Conservation (phyloP, 2,329 filamentous ascomycete genomes). For the Aureobasidium subglaciale region DNA sequence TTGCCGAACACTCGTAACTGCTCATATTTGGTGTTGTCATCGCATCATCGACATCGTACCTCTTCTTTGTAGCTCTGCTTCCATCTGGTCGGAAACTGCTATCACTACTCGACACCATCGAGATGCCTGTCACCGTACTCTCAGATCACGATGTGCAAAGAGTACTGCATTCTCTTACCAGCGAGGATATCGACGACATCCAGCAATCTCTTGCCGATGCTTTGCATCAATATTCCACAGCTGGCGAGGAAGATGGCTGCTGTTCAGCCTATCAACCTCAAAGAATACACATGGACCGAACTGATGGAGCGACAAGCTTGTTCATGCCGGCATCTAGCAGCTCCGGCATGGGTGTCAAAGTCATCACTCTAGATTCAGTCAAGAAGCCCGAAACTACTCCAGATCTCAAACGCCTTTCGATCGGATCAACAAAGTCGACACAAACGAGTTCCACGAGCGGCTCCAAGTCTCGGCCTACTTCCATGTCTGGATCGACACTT, state of each 20-base stretch:
- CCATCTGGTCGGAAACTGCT: too few relatives aligned
- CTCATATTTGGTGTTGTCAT: neutral
- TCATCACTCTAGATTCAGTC: constrained; percentile 47
- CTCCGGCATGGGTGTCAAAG: constrained; percentile 56
- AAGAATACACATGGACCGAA: constrained; percentile 53
- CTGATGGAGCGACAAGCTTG: constrained; percentile 55
- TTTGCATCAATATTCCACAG: constrained; percentile 58
- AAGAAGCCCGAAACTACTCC: constrained; percentile 17
- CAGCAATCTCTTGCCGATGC: constrained; percentile 53
- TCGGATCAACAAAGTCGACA: constrained; percentile 10
- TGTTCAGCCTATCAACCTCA: constrained; percentile 55
- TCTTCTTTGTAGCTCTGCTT: too few relatives aligned
- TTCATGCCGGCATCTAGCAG: constrained; percentile 61
- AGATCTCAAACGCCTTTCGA: constrained; percentile 22
- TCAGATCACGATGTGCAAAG: constrained; percentile 49
- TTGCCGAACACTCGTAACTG: too few relatives aligned
- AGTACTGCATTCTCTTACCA: constrained; percentile 49
- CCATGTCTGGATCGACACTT: constrained; percentile 21
- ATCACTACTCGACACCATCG: neutral
- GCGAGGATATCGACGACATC: constrained; percentile 51
- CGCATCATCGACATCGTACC: neutral
- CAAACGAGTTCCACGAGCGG: neutral
- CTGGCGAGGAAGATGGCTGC: constrained; percentile 50
- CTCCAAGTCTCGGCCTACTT: neutral
- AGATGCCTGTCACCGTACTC: constrained; percentile 56